Percentiles rank a stretch among this genome's conserved stretches.
phyloP scores from a whole-genome alignment of 129 eudicot genomes.

The Logfia minima region DNA sequence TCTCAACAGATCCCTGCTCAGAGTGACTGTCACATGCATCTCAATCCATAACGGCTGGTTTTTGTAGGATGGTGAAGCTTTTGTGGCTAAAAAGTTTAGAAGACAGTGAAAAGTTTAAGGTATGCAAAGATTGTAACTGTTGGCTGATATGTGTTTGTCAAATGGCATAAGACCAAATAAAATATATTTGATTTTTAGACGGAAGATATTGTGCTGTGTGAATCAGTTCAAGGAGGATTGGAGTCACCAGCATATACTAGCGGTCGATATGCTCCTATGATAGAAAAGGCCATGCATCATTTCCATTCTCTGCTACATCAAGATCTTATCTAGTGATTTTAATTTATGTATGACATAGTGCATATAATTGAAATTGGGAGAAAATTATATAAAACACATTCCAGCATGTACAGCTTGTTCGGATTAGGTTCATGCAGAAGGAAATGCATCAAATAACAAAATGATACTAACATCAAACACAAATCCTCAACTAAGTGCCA shows the following conservation, averaged over 20 bases:
- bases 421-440: conserved; percentile 9
- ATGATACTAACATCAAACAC: conserved; percentile 23
- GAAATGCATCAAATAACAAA: conserved; percentile 19
- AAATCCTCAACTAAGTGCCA: conserved; percentile 1
- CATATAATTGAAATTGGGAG: neutral
- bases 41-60: neutral
- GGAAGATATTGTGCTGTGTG: conserved; percentile 72
- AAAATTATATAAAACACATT: conserved; percentile 1
- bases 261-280: conserved; percentile 71
- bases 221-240: conserved; percentile 80
- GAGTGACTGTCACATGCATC: neutral
- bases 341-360: neutral
- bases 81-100: conserved; percentile 65
- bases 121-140: conserved; percentile 16
- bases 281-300: conserved; percentile 91
- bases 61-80: conserved; percentile 55
- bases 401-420: conserved; percentile 29
- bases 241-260: conserved; percentile 73
- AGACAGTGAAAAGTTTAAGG: conserved; percentile 82
- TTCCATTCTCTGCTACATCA: conserved; percentile 67
- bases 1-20: neutral
- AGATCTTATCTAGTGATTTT: conserved; percentile 30
- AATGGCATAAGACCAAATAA: neutral
- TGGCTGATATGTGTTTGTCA: neutral
- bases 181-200: conserved; percentile 40